These are phyloP conservation scores for Suillus clintonianus DNA, from an alignment of 768 basidiomycete genomes.

Conservation along the genomic window DNA sequence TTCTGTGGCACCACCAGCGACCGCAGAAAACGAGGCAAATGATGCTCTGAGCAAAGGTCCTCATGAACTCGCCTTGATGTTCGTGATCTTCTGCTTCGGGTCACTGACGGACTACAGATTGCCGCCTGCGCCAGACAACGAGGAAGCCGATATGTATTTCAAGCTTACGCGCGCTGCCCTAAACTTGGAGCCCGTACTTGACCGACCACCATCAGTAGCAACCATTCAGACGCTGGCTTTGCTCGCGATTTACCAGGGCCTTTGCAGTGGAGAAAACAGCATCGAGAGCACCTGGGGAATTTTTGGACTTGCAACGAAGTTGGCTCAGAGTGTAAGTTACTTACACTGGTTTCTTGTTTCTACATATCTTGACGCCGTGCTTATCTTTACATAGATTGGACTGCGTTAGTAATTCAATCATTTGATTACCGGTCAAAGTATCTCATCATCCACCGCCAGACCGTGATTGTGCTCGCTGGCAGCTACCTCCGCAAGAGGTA, in stretches of 20 bases:
- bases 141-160: conserved; percentile 54
- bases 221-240: conserved; percentile 68
- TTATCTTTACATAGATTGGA: conserved; percentile 49
- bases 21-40: conserved; percentile 5
- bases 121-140: conserved; percentile 54
- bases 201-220: conserved; percentile 68
- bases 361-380: conserved; percentile 1
- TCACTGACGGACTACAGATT: conserved; percentile 56
- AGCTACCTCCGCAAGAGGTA: conserved; percentile 58
- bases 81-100: conserved; percentile 64
- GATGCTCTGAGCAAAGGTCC: conserved; percentile 34
- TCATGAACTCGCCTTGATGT: conserved; percentile 65
- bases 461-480: conserved; percentile 74
- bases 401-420: conserved; percentile 50
- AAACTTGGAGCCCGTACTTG: conserved; percentile 66
- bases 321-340: conserved; percentile 65
- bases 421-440: neutral
- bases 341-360: neutral
- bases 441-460: conserved; percentile 43
- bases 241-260: conserved; percentile 72
- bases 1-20: conserved; percentile 23
- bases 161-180: conserved; percentile 65
- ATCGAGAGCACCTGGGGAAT: conserved; percentile 70
- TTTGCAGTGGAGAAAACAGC: conserved; percentile 67
- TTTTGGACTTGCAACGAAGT: conserved; percentile 64